Evolutionary conservation across 768 basidiomycete genomes (phyloP), one percentile per base, ranked within the genome.

Genomic region (Kwoniella pini): DNA sequence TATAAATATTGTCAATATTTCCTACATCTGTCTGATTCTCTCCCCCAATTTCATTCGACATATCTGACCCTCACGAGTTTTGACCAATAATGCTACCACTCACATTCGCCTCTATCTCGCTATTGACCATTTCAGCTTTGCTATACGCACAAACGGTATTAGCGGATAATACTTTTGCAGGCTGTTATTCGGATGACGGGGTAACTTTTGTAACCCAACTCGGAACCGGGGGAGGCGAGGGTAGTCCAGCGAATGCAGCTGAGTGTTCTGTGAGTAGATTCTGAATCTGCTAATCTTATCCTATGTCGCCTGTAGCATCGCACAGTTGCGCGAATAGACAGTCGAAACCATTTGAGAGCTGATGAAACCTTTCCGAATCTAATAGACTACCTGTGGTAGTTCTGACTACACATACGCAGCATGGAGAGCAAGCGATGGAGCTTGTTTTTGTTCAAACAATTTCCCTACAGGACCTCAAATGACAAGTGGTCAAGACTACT

Each of bases 101-200:
- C 26, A 11, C 21, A 36, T 19, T 38, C 36, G 46, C 48, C 24
- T 15, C 26, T 39, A 4, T 49, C 6, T 12, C 21, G 0, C 10
- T 43, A 30, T 15, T 39, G 22, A 31, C 33, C 33, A 21, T 46
- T 33, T 28, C 44, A 17, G 9, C n/a, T 26, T 30, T 57, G 21
- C 33, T 36, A 7, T 36, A 7, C 15, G 27, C 19, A 10, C 21
- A 57, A 22, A 21, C n/a, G 15, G 45, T 51, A 1, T 11, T 49
- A n/a, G 57, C 57, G 33, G 57, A 58, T 48, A 50, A 26, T 22
- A 24, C 39, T 1, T 58, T 58, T 36, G 46, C 19, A 3, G 57
- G 46, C 2, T 58, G 57, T 22, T 49, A 49, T 15, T 7, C n/a
- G 17, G 24, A 43, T 13, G 57, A 58, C 24, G 48, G 19, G 5